Percentiles rank a stretch among this genome's conserved stretches.
phyloP scores from a whole-genome alignment of 208 protist genomes.

The Balamuthia mandrillaris region DNA sequence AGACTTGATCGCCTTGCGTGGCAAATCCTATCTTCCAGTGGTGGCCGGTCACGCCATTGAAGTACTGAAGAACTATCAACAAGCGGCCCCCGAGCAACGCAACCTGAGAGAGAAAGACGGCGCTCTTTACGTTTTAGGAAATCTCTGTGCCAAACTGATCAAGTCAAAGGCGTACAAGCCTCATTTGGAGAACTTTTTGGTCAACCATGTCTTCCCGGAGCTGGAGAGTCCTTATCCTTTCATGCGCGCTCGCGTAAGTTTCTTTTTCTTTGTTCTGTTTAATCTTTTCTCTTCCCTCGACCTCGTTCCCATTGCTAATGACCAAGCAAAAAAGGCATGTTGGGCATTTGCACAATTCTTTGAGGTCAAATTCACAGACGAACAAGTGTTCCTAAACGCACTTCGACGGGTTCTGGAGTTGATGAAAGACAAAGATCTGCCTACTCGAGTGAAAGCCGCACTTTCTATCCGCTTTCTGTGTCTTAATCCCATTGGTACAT shows the following conservation, averaged over 20 bases:
- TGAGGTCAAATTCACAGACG: neutral
- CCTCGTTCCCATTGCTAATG: neutral
- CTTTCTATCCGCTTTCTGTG: neutral
- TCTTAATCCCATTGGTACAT: too few species aligned
- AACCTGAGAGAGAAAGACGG: neutral
- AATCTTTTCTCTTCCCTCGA: too few species aligned
- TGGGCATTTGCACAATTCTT: slow-evolving; percentile 10
- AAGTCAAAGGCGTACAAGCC: neutral
- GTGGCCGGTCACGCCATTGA: neutral
- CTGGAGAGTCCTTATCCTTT: neutral
- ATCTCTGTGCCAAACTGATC: neutral
- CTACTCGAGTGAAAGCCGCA: neutral
- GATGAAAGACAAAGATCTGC: neutral
- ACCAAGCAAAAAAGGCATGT: neutral
- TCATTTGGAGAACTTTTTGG: neutral
- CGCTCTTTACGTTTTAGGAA: neutral
- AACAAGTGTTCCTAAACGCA: neutral
- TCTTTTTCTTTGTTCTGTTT: neutral
- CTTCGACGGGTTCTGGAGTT: neutral
- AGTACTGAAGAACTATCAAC: neutral
- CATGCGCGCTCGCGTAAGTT: neutral
- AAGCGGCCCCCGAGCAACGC: neutral
- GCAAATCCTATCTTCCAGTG: neutral
- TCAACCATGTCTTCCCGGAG: neutral
- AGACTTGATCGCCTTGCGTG: neutral